Conservation (phyloP, 371 early-diverging fungal genomes). For the Mucor piriformis region DNA sequence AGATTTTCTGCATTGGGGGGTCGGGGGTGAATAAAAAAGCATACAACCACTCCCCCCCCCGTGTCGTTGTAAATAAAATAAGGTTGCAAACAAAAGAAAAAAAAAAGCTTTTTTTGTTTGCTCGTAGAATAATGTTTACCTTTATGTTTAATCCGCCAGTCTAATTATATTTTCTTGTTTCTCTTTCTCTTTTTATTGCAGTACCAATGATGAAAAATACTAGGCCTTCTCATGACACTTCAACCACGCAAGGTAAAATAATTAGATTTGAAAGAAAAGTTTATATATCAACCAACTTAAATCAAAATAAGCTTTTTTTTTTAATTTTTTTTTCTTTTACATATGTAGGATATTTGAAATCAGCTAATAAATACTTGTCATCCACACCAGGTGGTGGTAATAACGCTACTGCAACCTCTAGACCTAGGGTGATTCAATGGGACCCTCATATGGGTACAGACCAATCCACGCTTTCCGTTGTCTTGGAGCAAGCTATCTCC, state of each 20-base stretch:
- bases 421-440: slow-evolving; percentile 26
- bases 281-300: slow-evolving; percentile 1
- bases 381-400: background rate
- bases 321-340: background rate
- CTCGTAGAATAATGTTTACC: background rate
- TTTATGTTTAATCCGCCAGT: background rate
- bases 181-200: background rate
- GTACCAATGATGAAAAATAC: background rate
- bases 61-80: slow-evolving; percentile 1
- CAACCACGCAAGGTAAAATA: background rate
- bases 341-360: slow-evolving; percentile 11
- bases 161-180: background rate
- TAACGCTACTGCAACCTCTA: too few species aligned
- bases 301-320: background rate
- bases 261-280: too few species aligned
- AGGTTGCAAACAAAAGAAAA: background rate
- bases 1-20: background rate
- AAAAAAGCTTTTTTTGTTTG: slow-evolving; percentile 1
- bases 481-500: slow-evolving; percentile 14
- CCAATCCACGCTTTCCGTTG: slow-evolving; percentile 18
- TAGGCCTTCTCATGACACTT: too few species aligned
- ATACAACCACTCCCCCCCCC: too few species aligned
- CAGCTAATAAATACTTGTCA: slow-evolving; percentile 1
- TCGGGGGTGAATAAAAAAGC: too few species aligned
- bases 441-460: slow-evolving; percentile 28